Evolutionary conservation across 2,329 filamentous ascomycete genomes (phyloP), one percentile per base, ranked within the genome.

Genomic region (Xenosphaeropsis pyriputrescens): DNA sequence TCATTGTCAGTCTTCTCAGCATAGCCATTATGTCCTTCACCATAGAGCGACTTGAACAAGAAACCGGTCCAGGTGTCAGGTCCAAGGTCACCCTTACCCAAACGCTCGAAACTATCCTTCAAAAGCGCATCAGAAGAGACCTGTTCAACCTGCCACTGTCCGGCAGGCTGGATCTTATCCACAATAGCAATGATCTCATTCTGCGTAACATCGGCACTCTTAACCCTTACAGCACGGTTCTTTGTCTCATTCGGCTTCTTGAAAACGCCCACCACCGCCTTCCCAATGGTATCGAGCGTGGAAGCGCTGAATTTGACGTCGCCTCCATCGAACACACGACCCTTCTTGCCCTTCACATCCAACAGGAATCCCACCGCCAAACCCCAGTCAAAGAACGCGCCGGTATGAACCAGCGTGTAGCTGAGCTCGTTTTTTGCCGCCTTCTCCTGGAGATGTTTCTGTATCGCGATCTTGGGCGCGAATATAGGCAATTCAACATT

Each of bases 321-420:
- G 1, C 74, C 73, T 1, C 63, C 65, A 41, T 75, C 65, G 39
- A 59, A 63, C 0, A 76, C 47, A 0, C 47, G 57, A 1, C 60
- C 57, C 29, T 57, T 61, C 2, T 59, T 55, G 1, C 57, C 52
- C n/a, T 60, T 57, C 2, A 59, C 41, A 40, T 69, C 58, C 2
- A 71, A 36, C 5, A 71, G 35, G 45, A 75, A 66, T 2, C 54
- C 54, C 1, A 29, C 45, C 43, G 51, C 29, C 5, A 65, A 35
- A 6, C 60, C 62, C 71, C 68, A 77, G 50, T 80, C 75, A 40
- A 79, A 64, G 54, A 80, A 79, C 0, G 59, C 53, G 0, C 67
- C 67, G 38, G 61, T 71, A 17, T 65, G 57, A 2, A 80, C 52
- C 14, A 59, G 57, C 0, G 69, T 75, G 59, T 76, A 80, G 12